phyloP scores from a whole-genome alignment of 495 filamentous ascomycete genomes.

The Penicillium goetzii region DNA sequence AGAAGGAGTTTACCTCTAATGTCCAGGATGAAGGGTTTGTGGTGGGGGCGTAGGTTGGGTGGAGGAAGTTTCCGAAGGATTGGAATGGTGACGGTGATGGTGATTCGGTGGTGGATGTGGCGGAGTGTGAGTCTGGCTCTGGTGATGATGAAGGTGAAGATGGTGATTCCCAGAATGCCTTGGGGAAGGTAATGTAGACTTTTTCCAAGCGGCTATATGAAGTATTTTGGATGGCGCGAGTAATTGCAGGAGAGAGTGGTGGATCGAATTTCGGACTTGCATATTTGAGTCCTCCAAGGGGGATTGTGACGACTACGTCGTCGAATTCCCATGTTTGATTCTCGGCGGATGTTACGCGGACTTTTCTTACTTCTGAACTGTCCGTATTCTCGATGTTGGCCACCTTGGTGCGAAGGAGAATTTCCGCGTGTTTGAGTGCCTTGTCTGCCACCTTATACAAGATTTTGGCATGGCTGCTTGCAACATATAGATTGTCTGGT shows the following conservation, averaged over 20 bases:
- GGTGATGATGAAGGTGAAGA: not conserved
- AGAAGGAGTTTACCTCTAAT: not conserved
- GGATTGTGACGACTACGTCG: constrained; percentile 1
- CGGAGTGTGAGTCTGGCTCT: not conserved
- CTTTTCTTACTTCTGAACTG: not conserved
- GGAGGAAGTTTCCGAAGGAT: not conserved
- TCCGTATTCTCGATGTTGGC: not conserved
- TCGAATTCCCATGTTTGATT: not conserved
- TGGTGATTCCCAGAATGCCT: not conserved
- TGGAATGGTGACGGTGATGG: not conserved
- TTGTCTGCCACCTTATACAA: not conserved
- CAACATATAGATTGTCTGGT: constrained; percentile 1
- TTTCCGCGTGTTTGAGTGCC: not conserved
- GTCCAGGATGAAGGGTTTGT: not conserved
- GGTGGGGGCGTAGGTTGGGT: not conserved
- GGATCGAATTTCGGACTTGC: not conserved
- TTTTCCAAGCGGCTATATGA: not conserved
- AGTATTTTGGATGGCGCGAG: not conserved
- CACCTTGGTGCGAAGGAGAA: not conserved
- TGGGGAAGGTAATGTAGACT: not conserved
- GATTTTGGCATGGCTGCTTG: not conserved
- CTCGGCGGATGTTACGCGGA: not conserved
- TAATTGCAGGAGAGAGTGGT: not conserved
- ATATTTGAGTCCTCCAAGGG: not conserved
- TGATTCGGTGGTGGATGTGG: too few species aligned